Conservation (phyloP, 805 yeast genomes). For the Candida fluviatilis region DNA sequence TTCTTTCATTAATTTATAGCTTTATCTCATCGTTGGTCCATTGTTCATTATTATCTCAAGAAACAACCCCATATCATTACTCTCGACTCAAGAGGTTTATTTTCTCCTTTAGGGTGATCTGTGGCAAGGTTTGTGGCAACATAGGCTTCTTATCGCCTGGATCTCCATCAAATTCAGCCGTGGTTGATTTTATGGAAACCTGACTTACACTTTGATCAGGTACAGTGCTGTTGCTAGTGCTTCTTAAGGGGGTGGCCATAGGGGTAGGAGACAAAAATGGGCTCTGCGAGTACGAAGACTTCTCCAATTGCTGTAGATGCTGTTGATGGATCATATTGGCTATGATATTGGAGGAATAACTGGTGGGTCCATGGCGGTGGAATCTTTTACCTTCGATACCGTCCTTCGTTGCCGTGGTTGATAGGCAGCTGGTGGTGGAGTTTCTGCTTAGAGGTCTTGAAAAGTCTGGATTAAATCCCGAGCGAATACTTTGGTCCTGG, state of each 20-base stretch:
- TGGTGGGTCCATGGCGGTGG: constrained; percentile 40
- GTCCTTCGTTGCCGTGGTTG: constrained; percentile 71
- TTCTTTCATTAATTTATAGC: no score
- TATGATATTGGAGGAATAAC: constrained; percentile 29
- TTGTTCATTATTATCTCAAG: no score
- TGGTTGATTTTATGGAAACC: constrained; percentile 21
- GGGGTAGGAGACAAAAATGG: constrained; percentile 5
- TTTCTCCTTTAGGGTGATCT: constrained; percentile 43
- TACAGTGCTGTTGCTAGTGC: neutral
- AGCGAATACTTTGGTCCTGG: constrained; percentile 5
- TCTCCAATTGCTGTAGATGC: constrained; percentile 3
- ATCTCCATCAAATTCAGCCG: constrained; percentile 27
- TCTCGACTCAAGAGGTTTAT: constrained; percentile 32
- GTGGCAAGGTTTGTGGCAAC: constrained; percentile 19
- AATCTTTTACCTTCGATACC: constrained; percentile 64
- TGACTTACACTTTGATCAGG: constrained; percentile 9
- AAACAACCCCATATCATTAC: no score
- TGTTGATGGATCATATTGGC: constrained; percentile 22
- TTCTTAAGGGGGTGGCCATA: constrained; percentile 1
- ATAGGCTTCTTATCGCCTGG: constrained; percentile 12
- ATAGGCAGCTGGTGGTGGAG: constrained; percentile 62
- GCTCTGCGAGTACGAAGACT: neutral
- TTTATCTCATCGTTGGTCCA: no score
- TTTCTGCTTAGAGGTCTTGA: constrained; percentile 60
- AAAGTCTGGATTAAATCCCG: constrained; percentile 16